Evolutionary conservation across 352 stramenopile species (phyloP), one percentile per base, ranked within the genome.

Genomic region (Pythium brassicae): DNA sequence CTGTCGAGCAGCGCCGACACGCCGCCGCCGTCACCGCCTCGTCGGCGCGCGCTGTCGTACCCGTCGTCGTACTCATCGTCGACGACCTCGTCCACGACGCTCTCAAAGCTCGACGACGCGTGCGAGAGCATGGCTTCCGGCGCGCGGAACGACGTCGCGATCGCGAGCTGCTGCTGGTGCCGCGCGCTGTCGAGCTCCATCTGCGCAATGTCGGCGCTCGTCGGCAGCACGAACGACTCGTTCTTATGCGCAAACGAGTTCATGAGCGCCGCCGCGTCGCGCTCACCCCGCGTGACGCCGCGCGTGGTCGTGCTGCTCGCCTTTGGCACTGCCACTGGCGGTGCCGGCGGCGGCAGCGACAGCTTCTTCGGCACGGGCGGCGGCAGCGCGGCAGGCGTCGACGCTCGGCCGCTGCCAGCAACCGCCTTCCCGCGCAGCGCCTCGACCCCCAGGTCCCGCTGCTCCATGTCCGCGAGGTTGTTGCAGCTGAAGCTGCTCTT

Each of bases 401-500:
- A 26, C 10, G 26, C 19, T 14, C 32, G n/a, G 25, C 23, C 27
- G 22, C 37, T 25, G 17, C 26, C 12, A 53, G 40, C 17, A 34
- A 23, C 0, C 52, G 52, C 22, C 25, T 15, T 12, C 7, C 14
- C 17, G 19, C 17, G 17, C 27, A 63, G 34, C 27, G 68, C 62
- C 46, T 86, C 72, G 37, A 85, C 60, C 47, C 69, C 26, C 9
- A 81, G 51, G 27, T 76, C 76, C 11, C 67, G 69, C 12, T 72
- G 63, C 58, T 87, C 81, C 35, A 89, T 74, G 42, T 91, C 81
- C 3, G 76, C 56, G 20, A 91, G 51, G 50, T 91, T 91, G 65
- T 91, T 91, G 72, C 76, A 89, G 53, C 81, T 91, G 42, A 88
- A 87, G 65, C 81, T 91, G 65, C 76, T 89, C 55, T 83, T 91